A percentile compares a stretch with the other conserved stretches of the same genome.
Evolutionary conservation across 805 yeast genomes (phyloP).

Genomic region (Pichia rugopelliculosa): DNA sequence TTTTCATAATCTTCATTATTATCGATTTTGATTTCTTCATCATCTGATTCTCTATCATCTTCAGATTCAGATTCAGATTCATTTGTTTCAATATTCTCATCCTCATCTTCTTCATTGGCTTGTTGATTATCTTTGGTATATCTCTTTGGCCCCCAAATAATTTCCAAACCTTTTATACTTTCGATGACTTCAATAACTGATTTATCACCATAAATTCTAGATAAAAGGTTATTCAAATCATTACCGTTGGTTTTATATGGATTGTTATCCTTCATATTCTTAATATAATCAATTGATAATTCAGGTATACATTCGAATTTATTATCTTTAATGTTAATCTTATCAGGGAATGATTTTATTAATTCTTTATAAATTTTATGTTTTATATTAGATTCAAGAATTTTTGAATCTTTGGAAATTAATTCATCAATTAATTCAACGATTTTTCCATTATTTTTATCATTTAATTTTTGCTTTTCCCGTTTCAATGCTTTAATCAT

Average conservation of each 20-base stretch:
- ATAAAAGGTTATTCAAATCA: constrained; percentile 38
- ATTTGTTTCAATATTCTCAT: constrained; percentile 13
- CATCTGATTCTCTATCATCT: constrained; percentile 18
- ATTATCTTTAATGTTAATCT: constrained; percentile 10
- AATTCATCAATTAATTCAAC: constrained; percentile 4
- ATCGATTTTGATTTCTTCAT: constrained; percentile 8
- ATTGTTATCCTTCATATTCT: constrained; percentile 24
- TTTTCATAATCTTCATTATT: constrained; percentile 15
- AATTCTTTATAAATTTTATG: constrained; percentile 17
- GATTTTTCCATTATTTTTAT: background rate
- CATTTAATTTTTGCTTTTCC: constrained; percentile 7
- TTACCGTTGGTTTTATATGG: constrained; percentile 37
- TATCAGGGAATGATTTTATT: constrained; percentile 8
- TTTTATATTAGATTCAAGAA: constrained; percentile 10
- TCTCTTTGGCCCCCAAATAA: constrained; percentile 13
- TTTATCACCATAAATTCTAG: constrained; percentile 40
- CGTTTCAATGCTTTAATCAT: constrained; percentile 32
- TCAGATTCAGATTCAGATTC: constrained; percentile 5
- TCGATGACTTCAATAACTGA: background rate
- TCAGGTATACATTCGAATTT: background rate
- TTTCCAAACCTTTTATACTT: constrained; percentile 7
- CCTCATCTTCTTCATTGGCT: constrained; percentile 16
- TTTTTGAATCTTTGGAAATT: background rate
- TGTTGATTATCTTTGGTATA: constrained; percentile 7
- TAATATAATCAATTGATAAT: constrained; percentile 21